Percentiles rank a stretch among this genome's conserved stretches.
Evolutionary conservation across 1,284 basidiomycete species (phyloP).

Genomic region (Anthracocystis walkeri): DNA sequence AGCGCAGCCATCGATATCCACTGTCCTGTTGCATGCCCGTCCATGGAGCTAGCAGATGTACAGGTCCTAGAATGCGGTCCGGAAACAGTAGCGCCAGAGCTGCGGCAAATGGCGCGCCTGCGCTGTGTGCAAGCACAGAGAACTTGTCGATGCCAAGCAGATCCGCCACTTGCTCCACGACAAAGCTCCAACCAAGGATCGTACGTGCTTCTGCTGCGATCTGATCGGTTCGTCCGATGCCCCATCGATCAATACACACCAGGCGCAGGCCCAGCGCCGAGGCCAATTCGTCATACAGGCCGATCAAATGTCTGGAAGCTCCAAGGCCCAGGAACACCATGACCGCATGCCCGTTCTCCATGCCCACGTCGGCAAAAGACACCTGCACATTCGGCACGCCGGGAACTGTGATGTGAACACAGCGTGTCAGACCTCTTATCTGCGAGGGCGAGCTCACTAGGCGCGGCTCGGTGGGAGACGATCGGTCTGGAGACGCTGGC

Average conservation of each 20-base stretch:
- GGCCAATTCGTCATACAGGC: slow-evolving; percentile 95
- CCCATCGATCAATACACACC: slow-evolving; percentile 97
- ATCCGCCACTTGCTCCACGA: slow-evolving; percentile 90
- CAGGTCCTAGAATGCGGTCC: slow-evolving; percentile 81
- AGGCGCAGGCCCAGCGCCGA: slow-evolving; percentile 84
- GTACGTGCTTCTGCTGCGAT: slow-evolving; percentile 78
- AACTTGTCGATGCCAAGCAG: slow-evolving; percentile 82
- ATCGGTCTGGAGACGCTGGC: not conserved
- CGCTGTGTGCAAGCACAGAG: slow-evolving; percentile 94
- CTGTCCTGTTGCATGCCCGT: slow-evolving; percentile 84
- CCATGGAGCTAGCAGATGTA: slow-evolving; percentile 96
- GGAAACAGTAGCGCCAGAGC: slow-evolving; percentile 82
- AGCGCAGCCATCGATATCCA: slow-evolving; percentile 96
- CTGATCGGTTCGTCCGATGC: slow-evolving; percentile 84
- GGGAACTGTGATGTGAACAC: slow-evolving; percentile 81
- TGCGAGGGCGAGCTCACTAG: slow-evolving; percentile 72
- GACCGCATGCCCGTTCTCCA: slow-evolving; percentile 82
- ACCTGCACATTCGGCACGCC: slow-evolving; percentile 84
- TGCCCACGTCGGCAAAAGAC: slow-evolving; percentile 90
- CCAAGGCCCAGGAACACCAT: slow-evolving; percentile 92
- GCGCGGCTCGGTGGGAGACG: not conserved
- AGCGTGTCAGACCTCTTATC: slow-evolving; percentile 83
- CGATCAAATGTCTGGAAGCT: slow-evolving; percentile 92
- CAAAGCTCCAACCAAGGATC: slow-evolving; percentile 88
- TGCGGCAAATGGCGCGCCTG: slow-evolving; percentile 92